Percentiles rank a stretch among this genome's conserved stretches.
Conservation (phyloP, 2,329 filamentous ascomycete species). For the Fusarium kyushuense region DNA sequence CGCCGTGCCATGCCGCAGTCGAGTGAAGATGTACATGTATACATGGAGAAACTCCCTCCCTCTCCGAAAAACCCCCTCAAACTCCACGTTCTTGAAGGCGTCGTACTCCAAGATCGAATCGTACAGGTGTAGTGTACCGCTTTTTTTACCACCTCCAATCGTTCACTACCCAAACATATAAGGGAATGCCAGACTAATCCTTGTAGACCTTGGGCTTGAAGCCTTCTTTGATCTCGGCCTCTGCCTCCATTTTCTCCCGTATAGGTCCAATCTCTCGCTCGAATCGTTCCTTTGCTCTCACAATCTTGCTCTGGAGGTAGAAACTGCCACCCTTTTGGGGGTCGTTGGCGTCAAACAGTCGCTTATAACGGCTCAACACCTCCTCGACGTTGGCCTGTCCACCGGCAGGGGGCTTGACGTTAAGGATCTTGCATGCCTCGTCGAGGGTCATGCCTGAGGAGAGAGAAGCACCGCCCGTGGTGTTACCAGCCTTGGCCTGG, state of each 20-base stretch:
- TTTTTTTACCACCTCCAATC: not conserved
- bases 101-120: conserved; percentile 28
- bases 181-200: conserved; percentile 64
- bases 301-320: conserved; percentile 96
- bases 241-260: conserved; percentile 76
- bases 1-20: conserved; percentile 66
- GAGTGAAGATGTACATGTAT: conserved; percentile 66
- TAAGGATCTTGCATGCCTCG: conserved; percentile 96
- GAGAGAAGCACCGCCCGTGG: conserved; percentile 64
- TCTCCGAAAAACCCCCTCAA: conserved; percentile 33
- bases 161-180: not conserved
- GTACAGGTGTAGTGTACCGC: conserved; percentile 31
- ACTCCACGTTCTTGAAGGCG: conserved; percentile 14
- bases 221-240: conserved; percentile 84
- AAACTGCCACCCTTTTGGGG: conserved; percentile 97
- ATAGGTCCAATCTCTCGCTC: conserved; percentile 85
- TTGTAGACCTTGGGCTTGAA: conserved; percentile 98
- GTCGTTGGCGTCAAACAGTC: conserved; percentile 93
- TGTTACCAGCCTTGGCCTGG: conserved; percentile 71
- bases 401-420: conserved; percentile 84
- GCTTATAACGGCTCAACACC: conserved; percentile 90
- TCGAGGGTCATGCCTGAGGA: conserved; percentile 87
- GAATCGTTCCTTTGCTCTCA: conserved; percentile 90
- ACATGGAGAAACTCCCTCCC: conserved; percentile 46
- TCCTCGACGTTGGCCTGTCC: conserved; percentile 83